phyloP scores from a whole-genome alignment of 2,329 filamentous ascomycete genomes.

The Colletotrichum trifolii region DNA sequence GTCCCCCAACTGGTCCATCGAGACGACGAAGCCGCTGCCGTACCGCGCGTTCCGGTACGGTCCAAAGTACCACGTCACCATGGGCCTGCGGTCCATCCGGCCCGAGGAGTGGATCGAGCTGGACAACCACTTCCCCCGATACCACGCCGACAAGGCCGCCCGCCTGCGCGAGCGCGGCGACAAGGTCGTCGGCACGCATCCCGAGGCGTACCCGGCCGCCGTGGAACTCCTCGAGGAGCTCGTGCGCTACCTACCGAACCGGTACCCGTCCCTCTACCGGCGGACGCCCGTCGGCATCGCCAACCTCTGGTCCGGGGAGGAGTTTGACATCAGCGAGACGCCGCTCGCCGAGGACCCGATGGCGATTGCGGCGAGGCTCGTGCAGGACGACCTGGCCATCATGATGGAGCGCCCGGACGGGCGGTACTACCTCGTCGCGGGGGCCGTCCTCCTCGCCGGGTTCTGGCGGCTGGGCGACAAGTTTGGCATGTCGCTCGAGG shows the following conservation, averaged over 20 bases:
- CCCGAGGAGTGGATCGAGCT: conserved; percentile 86
- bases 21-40: conserved; percentile 76
- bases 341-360: conserved; percentile 82
- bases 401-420: conserved; percentile 84
- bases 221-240: conserved; percentile 83
- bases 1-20: conserved; percentile 76
- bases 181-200: conserved; percentile 76
- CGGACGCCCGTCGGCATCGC: conserved; percentile 73
- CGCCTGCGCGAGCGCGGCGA: conserved; percentile 74
- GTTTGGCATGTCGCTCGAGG: conserved; percentile 79
- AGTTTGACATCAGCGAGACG: conserved; percentile 73
- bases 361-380: conserved; percentile 75
- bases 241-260: conserved; percentile 74
- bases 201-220: conserved; percentile 77
- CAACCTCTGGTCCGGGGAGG: conserved; percentile 78
- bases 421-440: conserved; percentile 83
- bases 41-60: conserved; percentile 84
- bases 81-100: conserved; percentile 78
- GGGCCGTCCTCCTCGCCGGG: conserved; percentile 79
- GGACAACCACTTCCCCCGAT: conserved; percentile 81
- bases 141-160: conserved; percentile 75
- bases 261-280: conserved; percentile 78
- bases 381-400: conserved; percentile 86
- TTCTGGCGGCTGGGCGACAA: conserved; percentile 90
- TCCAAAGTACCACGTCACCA: conserved; percentile 80